Base-by-base conservation (phyloP, 257 asterid species). In the Ballota nigra region DNA sequence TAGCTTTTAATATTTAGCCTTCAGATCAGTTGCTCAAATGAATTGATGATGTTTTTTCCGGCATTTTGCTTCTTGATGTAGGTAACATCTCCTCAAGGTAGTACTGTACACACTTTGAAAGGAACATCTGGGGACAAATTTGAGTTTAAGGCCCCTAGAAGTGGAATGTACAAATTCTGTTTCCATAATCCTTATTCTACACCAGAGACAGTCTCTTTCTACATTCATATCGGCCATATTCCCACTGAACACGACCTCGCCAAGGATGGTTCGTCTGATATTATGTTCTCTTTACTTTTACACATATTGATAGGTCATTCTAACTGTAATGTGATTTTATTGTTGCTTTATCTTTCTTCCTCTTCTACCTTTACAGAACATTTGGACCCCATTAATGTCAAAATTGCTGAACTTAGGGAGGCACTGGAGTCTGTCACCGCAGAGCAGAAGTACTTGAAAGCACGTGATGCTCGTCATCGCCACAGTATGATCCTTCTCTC, bases 141-240 rank as follows among this genome's bases (percentile, higher is more conserved):
- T 72, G 97, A 89, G 80, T 89, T 95, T 33, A 95, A 88, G 84
- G 98, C 98, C 80, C 96, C 97, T 41, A 80, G 77, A 77, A 92
- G 91, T 81, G 99, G 99, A 79, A 95, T 95, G 99, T 90, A 86
- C 86, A 95, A 95, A 75, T 95, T 95, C 53, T 95, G 99, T 82
- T 95, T 95, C 83, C 93, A 92, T 69, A 95, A 95, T 78, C 88
- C 98, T 59, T 80, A 89, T 57, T 85, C 97, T 40, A 83, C 96
- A 41, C 96, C 97, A 15, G 99, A 95, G 84, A 87, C 97, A 0
- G 97, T 95, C 79, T 92, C 99, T 71, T 95, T 95, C 92, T 80
- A 92, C 84, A 87, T 95, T 58, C 99, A 92, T 41, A 85, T 86
- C 11, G 99, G 99, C 77, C 98, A 89, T 75, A 88, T 95, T 75